A percentile compares a stretch with the other conserved stretches of the same genome.
These are phyloP conservation scores for Fonsecaea erecta DNA, from an alignment of 2,329 filamentous ascomycete species.

Conservation along the genomic window DNA sequence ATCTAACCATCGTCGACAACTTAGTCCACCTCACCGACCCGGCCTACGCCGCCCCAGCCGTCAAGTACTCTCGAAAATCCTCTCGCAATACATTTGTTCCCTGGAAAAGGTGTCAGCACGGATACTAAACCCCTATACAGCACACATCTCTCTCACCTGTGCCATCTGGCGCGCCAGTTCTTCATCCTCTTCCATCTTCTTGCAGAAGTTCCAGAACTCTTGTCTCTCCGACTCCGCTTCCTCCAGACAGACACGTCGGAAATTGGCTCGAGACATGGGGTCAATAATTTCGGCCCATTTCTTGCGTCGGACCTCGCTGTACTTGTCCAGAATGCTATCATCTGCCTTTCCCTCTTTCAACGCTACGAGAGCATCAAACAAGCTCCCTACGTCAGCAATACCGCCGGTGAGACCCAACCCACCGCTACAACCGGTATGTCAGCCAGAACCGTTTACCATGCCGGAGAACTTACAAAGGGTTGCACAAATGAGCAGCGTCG, in stretches of 20 bases:
- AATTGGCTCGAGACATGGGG: slow-evolving; percentile 50
- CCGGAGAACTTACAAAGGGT: slow-evolving; percentile 45
- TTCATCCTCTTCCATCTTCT: slow-evolving; percentile 43
- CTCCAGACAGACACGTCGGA: slow-evolving; percentile 43
- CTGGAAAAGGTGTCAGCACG: slow-evolving; percentile 12
- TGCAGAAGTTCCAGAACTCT: slow-evolving; percentile 44
- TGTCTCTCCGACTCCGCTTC: slow-evolving; percentile 45
- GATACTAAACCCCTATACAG: not conserved
- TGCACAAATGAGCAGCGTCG: slow-evolving; percentile 64
- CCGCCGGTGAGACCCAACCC: slow-evolving; percentile 68
- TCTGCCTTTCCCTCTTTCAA: slow-evolving; percentile 47
- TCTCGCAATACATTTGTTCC: slow-evolving; percentile 27
- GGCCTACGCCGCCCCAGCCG: slow-evolving; percentile 11
- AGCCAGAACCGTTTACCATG: not conserved
- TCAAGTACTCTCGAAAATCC: slow-evolving; percentile 29
- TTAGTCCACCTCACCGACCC: not conserved
- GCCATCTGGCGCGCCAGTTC: slow-evolving; percentile 30
- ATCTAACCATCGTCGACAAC: not conserved
- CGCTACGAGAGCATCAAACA: slow-evolving; percentile 63
- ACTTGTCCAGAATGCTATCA: slow-evolving; percentile 51
- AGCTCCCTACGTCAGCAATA: slow-evolving; percentile 65
- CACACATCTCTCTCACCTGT: slow-evolving; percentile 19
- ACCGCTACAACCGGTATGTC: slow-evolving; percentile 44
- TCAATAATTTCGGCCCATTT: slow-evolving; percentile 49
- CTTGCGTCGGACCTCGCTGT: slow-evolving; percentile 47